phyloP scores from a whole-genome alignment of 768 basidiomycete genomes.

The Termitomyces sp. region DNA sequence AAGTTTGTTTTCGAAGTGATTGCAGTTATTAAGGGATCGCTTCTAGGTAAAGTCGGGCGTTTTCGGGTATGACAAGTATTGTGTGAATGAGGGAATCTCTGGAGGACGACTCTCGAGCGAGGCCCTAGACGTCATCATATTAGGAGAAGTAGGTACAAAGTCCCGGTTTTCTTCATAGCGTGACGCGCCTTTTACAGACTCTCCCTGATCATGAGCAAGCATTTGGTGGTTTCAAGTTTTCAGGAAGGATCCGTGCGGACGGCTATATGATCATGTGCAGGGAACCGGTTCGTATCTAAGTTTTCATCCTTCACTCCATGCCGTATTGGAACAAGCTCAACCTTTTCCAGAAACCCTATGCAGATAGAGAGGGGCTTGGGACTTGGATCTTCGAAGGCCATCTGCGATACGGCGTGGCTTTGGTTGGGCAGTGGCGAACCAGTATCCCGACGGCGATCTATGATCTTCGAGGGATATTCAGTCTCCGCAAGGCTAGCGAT shows the following conservation, averaged over 20 bases:
- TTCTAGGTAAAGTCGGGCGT: constrained; percentile 15
- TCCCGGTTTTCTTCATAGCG: background rate
- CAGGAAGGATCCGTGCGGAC: constrained; percentile 53
- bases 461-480: constrained; percentile 50
- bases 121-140: constrained; percentile 27
- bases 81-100: background rate
- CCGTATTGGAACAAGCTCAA: background rate
- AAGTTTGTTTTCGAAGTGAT: background rate
- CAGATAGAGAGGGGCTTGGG: constrained; percentile 34
- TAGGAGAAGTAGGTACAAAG: constrained; percentile 36
- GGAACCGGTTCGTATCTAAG: constrained; percentile 39
- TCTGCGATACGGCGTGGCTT: constrained; percentile 38
- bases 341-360: constrained; percentile 32
- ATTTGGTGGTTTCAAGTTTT: constrained; percentile 63
- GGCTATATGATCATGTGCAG: constrained; percentile 59
- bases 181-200: constrained; percentile 34
- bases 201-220: constrained; percentile 47
- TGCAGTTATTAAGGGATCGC: background rate
- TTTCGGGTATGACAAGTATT: constrained; percentile 22
- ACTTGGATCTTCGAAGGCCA: constrained; percentile 58
- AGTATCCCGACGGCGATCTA: constrained; percentile 25
- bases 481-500: constrained; percentile 39
- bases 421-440: constrained; percentile 53
- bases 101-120: constrained; percentile 11
- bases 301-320: constrained; percentile 1